A percentile compares a stretch with the other conserved stretches of the same genome.
These are phyloP conservation scores for Botrytis galanthina DNA, from an alignment of 2,329 filamentous ascomycete genomes.

Conservation along the genomic window DNA sequence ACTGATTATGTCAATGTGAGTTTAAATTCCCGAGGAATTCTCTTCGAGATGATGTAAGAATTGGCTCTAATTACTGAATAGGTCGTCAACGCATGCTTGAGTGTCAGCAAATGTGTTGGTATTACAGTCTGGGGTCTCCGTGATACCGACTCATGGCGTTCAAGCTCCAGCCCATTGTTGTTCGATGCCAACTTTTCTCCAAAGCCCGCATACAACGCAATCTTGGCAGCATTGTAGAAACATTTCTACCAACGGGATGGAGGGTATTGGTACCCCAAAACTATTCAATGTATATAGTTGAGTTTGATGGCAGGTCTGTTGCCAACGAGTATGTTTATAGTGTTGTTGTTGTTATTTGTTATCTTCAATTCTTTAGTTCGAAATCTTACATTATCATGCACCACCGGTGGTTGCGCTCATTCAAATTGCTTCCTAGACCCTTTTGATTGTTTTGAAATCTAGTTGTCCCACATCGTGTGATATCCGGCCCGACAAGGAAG, in stretches of 20 bases:
- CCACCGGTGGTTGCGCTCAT: neutral
- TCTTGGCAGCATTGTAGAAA: constrained; percentile 21
- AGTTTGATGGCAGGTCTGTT: neutral
- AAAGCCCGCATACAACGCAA: constrained; percentile 51
- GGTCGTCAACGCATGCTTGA: constrained; percentile 35
- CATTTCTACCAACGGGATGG: neutral
- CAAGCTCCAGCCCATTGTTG: constrained; percentile 50
- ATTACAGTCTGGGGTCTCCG: constrained; percentile 38
- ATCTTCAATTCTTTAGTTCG: neutral
- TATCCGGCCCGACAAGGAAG: neutral
- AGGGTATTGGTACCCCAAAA: neutral
- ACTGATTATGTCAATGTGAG: constrained; percentile 26
- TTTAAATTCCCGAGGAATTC: neutral
- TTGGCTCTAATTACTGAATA: neutral
- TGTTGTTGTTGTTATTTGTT: neutral
- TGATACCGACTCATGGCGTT: constrained; percentile 51
- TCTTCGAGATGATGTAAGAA: neutral
- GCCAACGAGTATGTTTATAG: neutral
- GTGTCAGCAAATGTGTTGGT: constrained; percentile 36
- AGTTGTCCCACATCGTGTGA: neutral
- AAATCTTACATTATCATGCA: neutral
- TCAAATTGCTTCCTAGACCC: neutral
- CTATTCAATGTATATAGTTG: neutral
- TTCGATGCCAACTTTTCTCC: constrained; percentile 52
- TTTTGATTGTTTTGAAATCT: neutral